Evolutionary conservation across 2,329 filamentous ascomycete genomes (phyloP).

Genomic region (Trichoderma koningiopsis): DNA sequence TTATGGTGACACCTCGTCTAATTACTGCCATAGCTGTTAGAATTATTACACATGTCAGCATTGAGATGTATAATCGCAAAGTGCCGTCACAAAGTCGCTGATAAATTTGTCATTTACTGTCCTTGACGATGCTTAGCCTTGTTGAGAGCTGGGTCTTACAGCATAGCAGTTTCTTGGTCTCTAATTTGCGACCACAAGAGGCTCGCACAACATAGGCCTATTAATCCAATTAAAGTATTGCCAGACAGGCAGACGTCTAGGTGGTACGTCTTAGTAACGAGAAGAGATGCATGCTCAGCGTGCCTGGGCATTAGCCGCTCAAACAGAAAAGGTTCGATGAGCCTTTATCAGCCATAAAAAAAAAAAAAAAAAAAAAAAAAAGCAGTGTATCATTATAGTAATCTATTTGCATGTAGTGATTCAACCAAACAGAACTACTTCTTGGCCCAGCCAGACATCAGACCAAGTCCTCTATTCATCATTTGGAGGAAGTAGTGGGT

Average conservation of each 20-base stretch:
- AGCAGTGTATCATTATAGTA: no score
- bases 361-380: no score
- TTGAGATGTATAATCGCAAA: background rate
- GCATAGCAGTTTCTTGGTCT: no score
- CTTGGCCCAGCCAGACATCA: no score
- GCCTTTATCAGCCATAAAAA: background rate
- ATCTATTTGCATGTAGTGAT: no score
- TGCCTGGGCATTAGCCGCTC: background rate
- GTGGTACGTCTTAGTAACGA: background rate
- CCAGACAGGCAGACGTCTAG: background rate
- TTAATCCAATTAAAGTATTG: background rate
- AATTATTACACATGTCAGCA: background rate
- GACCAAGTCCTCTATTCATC: no score
- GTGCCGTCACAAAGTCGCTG: background rate
- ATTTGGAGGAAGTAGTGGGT: no score
- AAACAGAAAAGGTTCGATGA: background rate
- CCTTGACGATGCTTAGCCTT: background rate
- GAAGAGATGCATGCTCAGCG: background rate
- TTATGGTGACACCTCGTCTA: background rate
- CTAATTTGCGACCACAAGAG: background rate
- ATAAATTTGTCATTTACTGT: background rate
- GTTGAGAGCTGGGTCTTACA: no score
- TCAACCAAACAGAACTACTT: no score
- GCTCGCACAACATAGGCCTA: background rate
- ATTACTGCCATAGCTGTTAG: no score